Conservation (phyloP, 2,329 filamentous ascomycete genomes). For the Dichotomopilus funicola region DNA sequence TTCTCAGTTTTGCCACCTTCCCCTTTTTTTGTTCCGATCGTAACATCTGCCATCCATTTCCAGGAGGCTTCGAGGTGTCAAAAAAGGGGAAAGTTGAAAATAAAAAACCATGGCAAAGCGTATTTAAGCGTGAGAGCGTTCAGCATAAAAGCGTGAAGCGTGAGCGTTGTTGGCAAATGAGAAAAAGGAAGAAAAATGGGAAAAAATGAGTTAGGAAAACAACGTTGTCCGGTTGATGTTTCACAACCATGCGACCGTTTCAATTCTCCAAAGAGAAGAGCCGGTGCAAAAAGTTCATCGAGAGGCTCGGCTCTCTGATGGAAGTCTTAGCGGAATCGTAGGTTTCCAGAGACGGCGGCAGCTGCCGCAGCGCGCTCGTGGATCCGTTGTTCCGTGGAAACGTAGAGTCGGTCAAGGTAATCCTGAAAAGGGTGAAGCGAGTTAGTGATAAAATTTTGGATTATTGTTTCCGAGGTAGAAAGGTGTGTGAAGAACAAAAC, state of each 20-base stretch:
- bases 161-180: neutral
- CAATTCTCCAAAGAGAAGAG: neutral
- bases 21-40: neutral
- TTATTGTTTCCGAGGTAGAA: neutral
- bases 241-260: neutral
- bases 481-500: neutral
- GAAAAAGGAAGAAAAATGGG: neutral
- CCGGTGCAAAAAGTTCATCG: neutral
- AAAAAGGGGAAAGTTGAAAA: neutral
- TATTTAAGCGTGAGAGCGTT: neutral
- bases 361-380: slow-evolving; percentile 51
- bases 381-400: slow-evolving; percentile 73
- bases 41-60: neutral
- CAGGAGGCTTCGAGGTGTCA: neutral
- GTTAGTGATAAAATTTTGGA: neutral
- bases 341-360: slow-evolving; percentile 8
- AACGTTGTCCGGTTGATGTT: slow-evolving; percentile 6
- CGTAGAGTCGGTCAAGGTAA: slow-evolving; percentile 73
- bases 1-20: too few species aligned
- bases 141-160: neutral
- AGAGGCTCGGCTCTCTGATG: neutral
- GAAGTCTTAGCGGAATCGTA: slow-evolving; percentile 19
- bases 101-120: neutral
- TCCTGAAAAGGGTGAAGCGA: slow-evolving; percentile 31
- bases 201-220: neutral